Evolutionary conservation across 75 land plant species (phyloP), one percentile per base, ranked within the genome.

Genomic region (Isoetes taiwanensis): DNA sequence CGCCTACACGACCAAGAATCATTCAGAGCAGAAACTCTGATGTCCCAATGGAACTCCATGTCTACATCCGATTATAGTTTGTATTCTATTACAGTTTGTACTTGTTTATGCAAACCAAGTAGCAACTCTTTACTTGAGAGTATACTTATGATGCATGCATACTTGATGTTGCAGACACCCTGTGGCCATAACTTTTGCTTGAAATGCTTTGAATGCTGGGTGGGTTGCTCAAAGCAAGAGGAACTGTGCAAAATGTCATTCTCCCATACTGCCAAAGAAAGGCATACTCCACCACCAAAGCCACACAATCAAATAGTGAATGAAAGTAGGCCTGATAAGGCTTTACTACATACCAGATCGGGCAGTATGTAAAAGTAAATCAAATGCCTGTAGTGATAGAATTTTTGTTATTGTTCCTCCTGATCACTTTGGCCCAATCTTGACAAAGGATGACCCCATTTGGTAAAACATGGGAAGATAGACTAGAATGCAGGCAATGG

Each of bases 171-270:
- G 66, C 82, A 84, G 96, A 83, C 88, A 1, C 88, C 94, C 14
- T 91, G 97, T 63, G 97, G 97, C 14, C 97, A 91, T 69, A 86
- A 91, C 38, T 83, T 82, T 54, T 91, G 97, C 74, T 54, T 91
- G 27, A 86, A 78, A 58, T 91, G 94, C 62, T 86, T 91, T 58
- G 74, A 86, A 62, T n/a, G n/a, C n/a, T n/a, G 79, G 75, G 54
- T 86, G 87, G 97, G 56, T 86, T 26, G 61, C 55, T 4, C 81
- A 78, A 54, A 83, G 88, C 1, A 83, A 83, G 59, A 68, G 69
- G 9, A 72, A 66, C 0, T 91, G 97, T 73, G 82, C 77, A 2
- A 80, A 83, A 30, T 91, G 97, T 56, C 74, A 93, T 9, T 3
- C 63, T 19, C 2, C 64, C 0, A 86, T 91, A 50, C 88, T n/a